phyloP scores from a whole-genome alignment of 2,329 filamentous ascomycete species.

The Nectriaceae sp. region DNA sequence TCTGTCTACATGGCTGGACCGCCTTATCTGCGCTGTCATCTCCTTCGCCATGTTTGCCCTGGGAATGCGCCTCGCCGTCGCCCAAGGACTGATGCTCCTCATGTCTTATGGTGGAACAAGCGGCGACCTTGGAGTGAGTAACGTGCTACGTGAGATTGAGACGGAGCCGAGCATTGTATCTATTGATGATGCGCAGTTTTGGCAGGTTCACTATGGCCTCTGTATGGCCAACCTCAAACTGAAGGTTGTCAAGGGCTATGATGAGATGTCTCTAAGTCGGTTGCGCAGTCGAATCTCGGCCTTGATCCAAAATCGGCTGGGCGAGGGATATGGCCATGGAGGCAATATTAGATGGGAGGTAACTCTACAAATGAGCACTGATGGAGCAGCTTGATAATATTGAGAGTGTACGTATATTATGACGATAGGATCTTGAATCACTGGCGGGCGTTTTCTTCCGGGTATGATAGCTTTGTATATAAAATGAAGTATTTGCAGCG shows the following conservation, averaged over 20 bases:
- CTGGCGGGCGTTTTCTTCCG: neutral
- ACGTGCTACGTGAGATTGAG: constrained; percentile 83
- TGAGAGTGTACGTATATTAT: neutral
- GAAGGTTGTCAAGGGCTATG: constrained; percentile 62
- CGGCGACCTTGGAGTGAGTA: constrained; percentile 56
- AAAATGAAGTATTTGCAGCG: constrained; percentile 7
- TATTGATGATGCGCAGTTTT: constrained; percentile 92
- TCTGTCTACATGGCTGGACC: constrained; percentile 83
- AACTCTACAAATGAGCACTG: constrained; percentile 71
- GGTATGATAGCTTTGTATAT: constrained; percentile 2
- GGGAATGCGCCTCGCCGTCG: constrained; percentile 79
- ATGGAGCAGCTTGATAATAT: constrained; percentile 12
- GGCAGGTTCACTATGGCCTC: constrained; percentile 97
- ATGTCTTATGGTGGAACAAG: constrained; percentile 72
- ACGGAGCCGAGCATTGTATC: constrained; percentile 73
- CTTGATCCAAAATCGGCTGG: constrained; percentile 81
- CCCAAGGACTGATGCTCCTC: constrained; percentile 89
- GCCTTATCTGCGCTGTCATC: constrained; percentile 77
- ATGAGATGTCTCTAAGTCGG: constrained; percentile 71
- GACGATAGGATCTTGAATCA: neutral
- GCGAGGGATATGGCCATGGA: constrained; percentile 82
- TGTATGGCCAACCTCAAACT: constrained; percentile 95
- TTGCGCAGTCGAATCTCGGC: constrained; percentile 75
- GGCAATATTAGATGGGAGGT: constrained; percentile 89
- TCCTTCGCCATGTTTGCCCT: constrained; percentile 87